Base-by-base conservation (phyloP, 208 protist species). In the Acanthamoeba triangularis region DNA sequence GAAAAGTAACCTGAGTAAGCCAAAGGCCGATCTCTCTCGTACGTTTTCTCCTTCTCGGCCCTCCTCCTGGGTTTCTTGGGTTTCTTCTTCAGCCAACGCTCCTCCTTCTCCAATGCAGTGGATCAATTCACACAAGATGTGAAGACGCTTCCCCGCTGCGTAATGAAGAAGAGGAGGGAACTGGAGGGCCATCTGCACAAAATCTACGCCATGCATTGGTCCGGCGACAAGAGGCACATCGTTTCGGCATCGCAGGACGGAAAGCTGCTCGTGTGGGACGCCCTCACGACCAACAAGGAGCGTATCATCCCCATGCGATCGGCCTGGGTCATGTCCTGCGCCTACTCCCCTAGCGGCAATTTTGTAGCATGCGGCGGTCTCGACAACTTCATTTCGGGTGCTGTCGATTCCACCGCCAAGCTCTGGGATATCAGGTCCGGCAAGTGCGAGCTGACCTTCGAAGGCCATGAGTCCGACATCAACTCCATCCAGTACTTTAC, bases 311-410 rank as follows among this genome's bases (percentile, higher is more conserved):
- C 98, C 35, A 85, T 98, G 18, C 95, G 96, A 37, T 97, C 95
- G 10, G 90, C 90, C 33, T 98, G 97, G 97, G 96, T 96, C 8
- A 97, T 96, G 96, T 85, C 95, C 30, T 97, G 95, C 47, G 95
- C 96, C 74, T 99, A 98, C 84, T 96, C 98, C 25, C 98, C 98
- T 30, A 96, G 82, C 18, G 97, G 97, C 54, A 97, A 97, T 56
- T 98, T 97, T 97, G 98, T 99, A 28, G 98, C 98, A 10, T 98
- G 96, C 96, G 98, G 98, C 87, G 98, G 98, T 93, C 96, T 99
- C 35, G 98, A 99, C 96, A 99, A 98, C 63, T 99, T 99, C 88
- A 97, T 99, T 1, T 98, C 96, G 37, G 98, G 98, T 72, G 96
- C 98, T 7, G 98, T 98, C 95, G 98, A 99, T 80, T 90, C 96